Conservation (phyloP, 139 green algal species). For the Picochlorum sp. region DNA sequence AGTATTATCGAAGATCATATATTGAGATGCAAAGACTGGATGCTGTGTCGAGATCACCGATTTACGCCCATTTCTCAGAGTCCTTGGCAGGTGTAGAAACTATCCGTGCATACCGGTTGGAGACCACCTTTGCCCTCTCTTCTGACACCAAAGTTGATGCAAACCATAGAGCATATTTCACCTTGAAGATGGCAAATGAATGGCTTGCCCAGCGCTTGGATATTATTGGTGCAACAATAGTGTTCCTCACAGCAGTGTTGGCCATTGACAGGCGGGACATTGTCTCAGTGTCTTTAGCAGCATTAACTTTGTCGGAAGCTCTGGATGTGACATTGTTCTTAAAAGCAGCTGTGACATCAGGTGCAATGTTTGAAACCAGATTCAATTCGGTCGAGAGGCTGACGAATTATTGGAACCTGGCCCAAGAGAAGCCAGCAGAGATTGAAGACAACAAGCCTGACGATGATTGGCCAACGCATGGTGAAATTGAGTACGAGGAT, state of each 20-base stretch:
- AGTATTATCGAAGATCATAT: conserved; percentile 55
- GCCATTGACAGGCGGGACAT: conserved; percentile 34
- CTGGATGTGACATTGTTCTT: conserved; percentile 79
- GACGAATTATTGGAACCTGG: conserved; percentile 54
- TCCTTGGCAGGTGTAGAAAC: conserved; percentile 50
- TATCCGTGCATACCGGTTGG: conserved; percentile 62
- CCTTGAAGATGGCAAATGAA: conserved; percentile 52
- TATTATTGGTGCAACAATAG: conserved; percentile 51
- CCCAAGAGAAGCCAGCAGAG: conserved; percentile 31
- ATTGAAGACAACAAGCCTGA: conserved; percentile 9
- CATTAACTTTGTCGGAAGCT: conserved; percentile 46
- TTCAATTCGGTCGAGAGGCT: conserved; percentile 94
- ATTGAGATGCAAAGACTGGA: conserved; percentile 91
- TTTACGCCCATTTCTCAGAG: conserved; percentile 72
- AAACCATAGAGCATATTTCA: conserved; percentile 67
- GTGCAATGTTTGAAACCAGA: conserved; percentile 72
- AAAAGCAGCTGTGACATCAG: conserved; percentile 68
- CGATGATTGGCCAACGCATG: conserved; percentile 47
- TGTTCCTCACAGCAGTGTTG: conserved; percentile 47
- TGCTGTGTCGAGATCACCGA: conserved; percentile 68
- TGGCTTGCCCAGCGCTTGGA: conserved; percentile 86
- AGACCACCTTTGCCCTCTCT: conserved; percentile 43
- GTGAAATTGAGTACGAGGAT: conserved; percentile 47
- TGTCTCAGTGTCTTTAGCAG: conserved; percentile 45
- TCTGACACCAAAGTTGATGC: conserved; percentile 46